Conservation (phyloP, 495 filamentous ascomycete species). For the Rhypophila decipiens region DNA sequence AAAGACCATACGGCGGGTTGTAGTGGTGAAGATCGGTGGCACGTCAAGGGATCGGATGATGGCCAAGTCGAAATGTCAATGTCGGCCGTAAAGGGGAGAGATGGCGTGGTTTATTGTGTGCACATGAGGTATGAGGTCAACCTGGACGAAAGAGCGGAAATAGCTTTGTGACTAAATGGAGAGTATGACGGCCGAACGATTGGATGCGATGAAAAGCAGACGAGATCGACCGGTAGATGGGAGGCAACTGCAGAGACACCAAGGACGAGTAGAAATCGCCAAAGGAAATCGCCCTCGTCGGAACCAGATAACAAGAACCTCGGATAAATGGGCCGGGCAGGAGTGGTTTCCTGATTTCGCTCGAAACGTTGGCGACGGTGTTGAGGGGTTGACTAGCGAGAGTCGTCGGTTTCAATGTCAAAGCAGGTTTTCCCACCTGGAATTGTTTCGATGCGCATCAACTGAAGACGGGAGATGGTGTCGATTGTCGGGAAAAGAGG, state of each 20-base stretch:
- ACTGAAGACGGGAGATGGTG: neutral
- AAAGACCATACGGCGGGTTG: neutral
- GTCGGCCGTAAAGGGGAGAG: slow-evolving; percentile 3
- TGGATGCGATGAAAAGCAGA: slow-evolving; percentile 18
- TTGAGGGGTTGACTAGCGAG: slow-evolving; percentile 9
- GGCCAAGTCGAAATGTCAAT: slow-evolving; percentile 1
- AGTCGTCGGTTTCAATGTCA: slow-evolving; percentile 15
- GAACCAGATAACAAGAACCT: slow-evolving; percentile 1
- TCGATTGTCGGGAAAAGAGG: neutral
- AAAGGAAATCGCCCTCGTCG: slow-evolving; percentile 5
- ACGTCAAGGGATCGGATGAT: slow-evolving; percentile 19
- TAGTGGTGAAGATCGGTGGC: slow-evolving; percentile 4
- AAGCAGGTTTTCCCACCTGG: slow-evolving; percentile 19
- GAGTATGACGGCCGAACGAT: slow-evolving; percentile 3
- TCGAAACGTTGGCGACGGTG: slow-evolving; percentile 14
- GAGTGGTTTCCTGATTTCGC: slow-evolving; percentile 11
- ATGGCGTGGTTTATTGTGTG: neutral
- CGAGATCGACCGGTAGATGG: slow-evolving; percentile 16
- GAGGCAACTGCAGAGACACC: neutral
- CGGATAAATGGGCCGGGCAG: slow-evolving; percentile 12
- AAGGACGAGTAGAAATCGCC: slow-evolving; percentile 3
- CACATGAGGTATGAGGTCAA: slow-evolving; percentile 36
- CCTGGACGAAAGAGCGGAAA: slow-evolving; percentile 12
- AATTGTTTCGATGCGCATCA: slow-evolving; percentile 12
- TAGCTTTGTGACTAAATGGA: neutral